Evolutionary conservation across 2,329 filamentous ascomycete genomes (phyloP), one percentile per base, ranked within the genome.

Genomic region (Cercospora sojina): DNA sequence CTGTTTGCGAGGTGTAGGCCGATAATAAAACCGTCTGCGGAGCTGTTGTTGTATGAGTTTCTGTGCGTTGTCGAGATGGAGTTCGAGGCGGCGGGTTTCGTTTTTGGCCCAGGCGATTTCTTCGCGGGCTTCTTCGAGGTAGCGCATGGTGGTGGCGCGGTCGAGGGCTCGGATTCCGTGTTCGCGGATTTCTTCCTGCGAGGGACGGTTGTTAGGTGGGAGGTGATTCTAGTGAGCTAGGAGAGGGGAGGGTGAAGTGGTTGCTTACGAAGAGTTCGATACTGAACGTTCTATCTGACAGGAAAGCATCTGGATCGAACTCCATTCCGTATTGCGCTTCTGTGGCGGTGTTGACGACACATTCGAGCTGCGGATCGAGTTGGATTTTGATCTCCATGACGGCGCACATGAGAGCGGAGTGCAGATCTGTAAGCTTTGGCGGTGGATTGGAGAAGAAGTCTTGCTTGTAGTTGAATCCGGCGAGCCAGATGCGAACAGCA

Each of bases 361-460:
- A 57, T 57, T 71, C 67, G 9, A 71, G 61, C 20, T 67, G 53
- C 2, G 67, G 69, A 31, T 71, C 69, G 23, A 70, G 59, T 9
- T 47, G 29, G 47, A 59, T 56, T 3, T 57, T 38, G 23, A 70
- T 53, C 47, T 70, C 66, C 31, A 29, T 57, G n/a, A 41, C 57
- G 9, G 62, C 68, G 38, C 56, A 32, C 18, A 59, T 43, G 1
- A 70, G 47, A 1, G 38, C 66, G 9, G 55, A 41, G 59, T 64
- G 64, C n/a, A 70, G 32, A 25, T 68, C 62, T 9, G 35, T 5
- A 3, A 70, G 57, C 16, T 47, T 29, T 32, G 63, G 58, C 1
- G 66, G 59, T 23, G 59, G 62, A 27, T 65, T 66, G 32, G 66
- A 62, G 62, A 68, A 61, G 64, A 64, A 65, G 57, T 68, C 64